Evolutionary conservation across 805 yeast genomes (phyloP).

Genomic region (Lipomyces starkeyi): DNA sequence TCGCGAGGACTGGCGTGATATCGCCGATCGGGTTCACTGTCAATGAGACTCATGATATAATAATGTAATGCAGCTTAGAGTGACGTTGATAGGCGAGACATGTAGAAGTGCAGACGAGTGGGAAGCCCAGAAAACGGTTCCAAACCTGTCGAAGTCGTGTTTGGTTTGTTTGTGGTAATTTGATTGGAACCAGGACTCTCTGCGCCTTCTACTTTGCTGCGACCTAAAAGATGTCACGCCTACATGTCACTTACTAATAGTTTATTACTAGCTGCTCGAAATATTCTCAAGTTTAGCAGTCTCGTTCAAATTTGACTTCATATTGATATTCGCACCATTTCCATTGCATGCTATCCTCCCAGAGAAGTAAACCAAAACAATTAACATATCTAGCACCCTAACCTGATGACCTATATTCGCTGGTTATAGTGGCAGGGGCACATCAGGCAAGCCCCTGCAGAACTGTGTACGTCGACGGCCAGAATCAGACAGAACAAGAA

Average conservation of each 20-base stretch:
- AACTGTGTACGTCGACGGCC: too few species aligned
- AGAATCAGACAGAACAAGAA: too few species aligned
- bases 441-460: too few species aligned
- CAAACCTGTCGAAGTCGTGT: not conserved
- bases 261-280: not conserved
- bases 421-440: too few species aligned
- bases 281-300: too few species aligned
- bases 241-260: not conserved
- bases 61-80: not conserved
- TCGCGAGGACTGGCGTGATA: not conserved
- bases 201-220: not conserved
- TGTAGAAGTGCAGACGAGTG: not conserved
- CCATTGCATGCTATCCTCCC: too few species aligned
- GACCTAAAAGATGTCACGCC: not conserved
- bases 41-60: not conserved
- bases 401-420: too few species aligned
- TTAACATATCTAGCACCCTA: too few species aligned
- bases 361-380: too few species aligned
- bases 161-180: not conserved
- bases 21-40: not conserved
- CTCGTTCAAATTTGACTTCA: too few species aligned
- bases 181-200: not conserved
- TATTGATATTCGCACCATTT: too few species aligned
- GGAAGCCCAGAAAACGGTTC: not conserved
- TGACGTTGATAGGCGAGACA: not conserved